Percentiles rank a stretch among this genome's conserved stretches.
phyloP scores from a whole-genome alignment of 805 yeast genomes.

The Saturnispora hagleri region DNA sequence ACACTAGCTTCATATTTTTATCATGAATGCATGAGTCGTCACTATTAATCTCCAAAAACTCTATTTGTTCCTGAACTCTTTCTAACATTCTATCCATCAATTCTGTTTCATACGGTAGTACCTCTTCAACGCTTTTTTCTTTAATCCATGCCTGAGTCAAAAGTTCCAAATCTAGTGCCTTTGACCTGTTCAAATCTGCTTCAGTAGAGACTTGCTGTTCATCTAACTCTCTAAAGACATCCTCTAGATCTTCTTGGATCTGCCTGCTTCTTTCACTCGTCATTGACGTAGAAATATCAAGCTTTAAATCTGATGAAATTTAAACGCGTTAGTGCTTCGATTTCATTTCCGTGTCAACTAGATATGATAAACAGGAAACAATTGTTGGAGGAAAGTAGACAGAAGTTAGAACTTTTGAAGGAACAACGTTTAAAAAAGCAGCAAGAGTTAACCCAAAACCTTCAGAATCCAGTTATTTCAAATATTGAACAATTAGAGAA shows the following conservation, averaged over 20 bases:
- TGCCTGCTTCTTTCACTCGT: conserved; percentile 1
- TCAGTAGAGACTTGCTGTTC: conserved; percentile 13
- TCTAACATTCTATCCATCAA: conserved; percentile 49
- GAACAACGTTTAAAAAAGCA: conserved; percentile 6
- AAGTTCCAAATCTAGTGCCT: conserved; percentile 32
- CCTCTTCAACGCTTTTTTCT: conserved; percentile 80
- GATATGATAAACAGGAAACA: conserved; percentile 21
- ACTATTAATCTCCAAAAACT: conserved; percentile 66
- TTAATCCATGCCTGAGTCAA: conserved; percentile 66
- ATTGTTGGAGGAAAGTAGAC: conserved; percentile 41
- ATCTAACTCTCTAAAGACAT: conserved; percentile 61
- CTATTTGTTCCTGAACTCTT: conserved; percentile 62
- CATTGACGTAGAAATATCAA: background rate
- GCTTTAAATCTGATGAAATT: background rate
- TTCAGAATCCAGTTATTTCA: background rate
- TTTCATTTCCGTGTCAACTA: background rate
- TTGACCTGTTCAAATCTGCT: conserved; percentile 10
- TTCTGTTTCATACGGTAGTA: conserved; percentile 62
- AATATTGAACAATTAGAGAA: background rate
- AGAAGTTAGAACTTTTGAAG: conserved; percentile 42
- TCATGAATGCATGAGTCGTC: conserved; percentile 62
- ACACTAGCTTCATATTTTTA: conserved; percentile 61
- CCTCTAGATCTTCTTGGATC: conserved; percentile 44
- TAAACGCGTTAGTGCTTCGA: background rate
- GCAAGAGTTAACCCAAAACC: background rate